Base-by-base conservation (phyloP, 2,329 filamentous ascomycete species). In the Botrytis tulipae region DNA sequence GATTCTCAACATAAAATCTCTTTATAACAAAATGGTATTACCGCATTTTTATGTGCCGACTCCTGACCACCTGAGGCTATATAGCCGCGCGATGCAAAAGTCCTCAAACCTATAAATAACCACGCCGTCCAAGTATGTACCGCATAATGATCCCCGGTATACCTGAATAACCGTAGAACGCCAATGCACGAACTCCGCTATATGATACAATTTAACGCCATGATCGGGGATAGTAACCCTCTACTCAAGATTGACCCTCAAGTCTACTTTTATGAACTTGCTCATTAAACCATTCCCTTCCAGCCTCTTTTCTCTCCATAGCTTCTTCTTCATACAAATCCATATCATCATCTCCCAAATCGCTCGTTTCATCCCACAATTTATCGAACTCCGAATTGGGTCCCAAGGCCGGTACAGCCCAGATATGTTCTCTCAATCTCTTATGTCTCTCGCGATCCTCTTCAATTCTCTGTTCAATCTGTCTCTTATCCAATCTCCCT, bases 381-480 rank as follows among this genome's bases (percentile, higher is more conserved):
- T 90, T 93, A 76, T 91, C 88, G 83, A 94, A 91, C 83, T 98
- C 95, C 51, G 69, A 76, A 69, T 80, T 79, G 16, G 54, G 46
- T 29, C 51, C 71, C 46, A 89, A 87, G 14, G 88, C 86, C 44
- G 89, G 89, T 3, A 97, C 90, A 0, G 94, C 93, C 96, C 97
- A 99, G 76, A 97, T 97, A 78, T 91, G 94, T 84, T 99, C 96
- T 35, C 96, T 86, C 79, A 95, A 85, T 61, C 95, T 86, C 86
- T 99, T 99, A 82, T 99, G 97, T 61, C 96, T 86, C 82, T 99
- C 96, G 5, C 96, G 87, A 82, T 99, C 96, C 83, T 99, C 97
- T 79, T 99, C 97, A 76, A 99, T 97, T 59, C 96, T 87, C 84
- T 98, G 95, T 83, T 98, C 95, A 71, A 98, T 93, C 83, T 97